Percentiles rank a stretch among this genome's conserved stretches.
These are phyloP conservation scores for Uronychia binucleata DNA, from an alignment of 73 alveolate genomes.

Conservation along the genomic window DNA sequence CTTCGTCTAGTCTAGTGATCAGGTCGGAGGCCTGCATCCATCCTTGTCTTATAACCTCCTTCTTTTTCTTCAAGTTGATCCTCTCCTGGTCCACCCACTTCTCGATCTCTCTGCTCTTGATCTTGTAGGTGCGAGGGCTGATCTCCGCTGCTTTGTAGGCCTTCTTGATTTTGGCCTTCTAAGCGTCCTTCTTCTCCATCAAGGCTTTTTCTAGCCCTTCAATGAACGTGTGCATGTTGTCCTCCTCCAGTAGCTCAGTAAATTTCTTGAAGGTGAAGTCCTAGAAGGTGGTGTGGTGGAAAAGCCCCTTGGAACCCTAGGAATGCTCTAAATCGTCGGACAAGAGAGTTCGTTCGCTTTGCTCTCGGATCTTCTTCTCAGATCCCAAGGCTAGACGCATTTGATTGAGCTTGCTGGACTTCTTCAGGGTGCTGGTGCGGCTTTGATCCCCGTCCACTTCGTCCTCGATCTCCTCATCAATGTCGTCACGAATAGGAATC, in stretches of 20 bases:
- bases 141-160: constrained; percentile 12
- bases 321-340: not conserved
- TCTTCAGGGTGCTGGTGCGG: not conserved
- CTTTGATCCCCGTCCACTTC: constrained; percentile 14
- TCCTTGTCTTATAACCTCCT: constrained; percentile 50
- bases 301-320: not conserved
- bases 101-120: constrained; percentile 28
- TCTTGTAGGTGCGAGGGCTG: constrained; percentile 9
- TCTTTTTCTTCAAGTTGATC: constrained; percentile 26
- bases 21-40: constrained; percentile 30
- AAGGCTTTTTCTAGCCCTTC: constrained; percentile 4
- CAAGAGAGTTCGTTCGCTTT: not conserved
- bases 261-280: constrained; percentile 8
- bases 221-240: constrained; percentile 9
- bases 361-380: constrained; percentile 4
- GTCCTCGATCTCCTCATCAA: constrained; percentile 10
- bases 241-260: not conserved
- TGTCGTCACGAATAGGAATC: not conserved
- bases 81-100: constrained; percentile 50
- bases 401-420: not conserved
- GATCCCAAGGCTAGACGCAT: not conserved
- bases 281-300: not conserved
- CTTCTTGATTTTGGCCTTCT: constrained; percentile 5
- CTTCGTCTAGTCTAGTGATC: constrained; percentile 17
- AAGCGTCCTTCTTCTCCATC: not conserved